Base-by-base conservation (phyloP, 441 rosid genomes). In the Iberis amara region DNA sequence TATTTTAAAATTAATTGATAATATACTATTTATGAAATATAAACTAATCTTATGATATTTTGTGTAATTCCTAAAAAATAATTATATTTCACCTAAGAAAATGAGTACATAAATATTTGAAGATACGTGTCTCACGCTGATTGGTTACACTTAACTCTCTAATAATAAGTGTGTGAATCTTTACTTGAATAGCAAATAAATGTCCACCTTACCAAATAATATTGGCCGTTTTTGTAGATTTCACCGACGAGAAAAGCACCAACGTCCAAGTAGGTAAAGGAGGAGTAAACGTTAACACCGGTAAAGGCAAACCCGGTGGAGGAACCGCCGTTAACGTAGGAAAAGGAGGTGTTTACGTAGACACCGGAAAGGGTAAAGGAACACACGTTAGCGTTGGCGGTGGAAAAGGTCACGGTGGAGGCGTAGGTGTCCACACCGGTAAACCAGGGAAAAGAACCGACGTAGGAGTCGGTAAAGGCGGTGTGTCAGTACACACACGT, bases 381-480 rank as follows among this genome's bases (percentile, higher is more conserved):
- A 74, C 77, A 8, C 40, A 47, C 26, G 81, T 75, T 3, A 45
- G 50, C n/a, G 84, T 71, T 11, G 64, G 79, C 42, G 60, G 68
- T 24, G 70, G 70, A 36, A 64, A 64, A 64, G 58, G 68, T 12
- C 57, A 15, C 12, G 52, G 69, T 2, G 70, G 68, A 2, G 76
- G 72, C 8, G 84, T 76, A 0, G 61, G 43, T 1, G 87, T 76
- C 35, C 50, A 68, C 54, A 60, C 84, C 0, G 83, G 83, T 10
- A 74, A 64, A 45, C 74, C 77, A 0, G 77, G 65, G 0, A 53
- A 57, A 7, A 52, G 82, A 51, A 76, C 84, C 66, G 55, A 37
- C 8, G 85, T 78, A 9, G 77, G 78, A 14, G 89, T 76, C 0
- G 87, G 94, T 54, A 82, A 82, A 73, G 88, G 95, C 2, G 87